Base-by-base conservation (phyloP, 192 early-diverging fungal genomes). In the Borealophlyctis nickersoniae region DNA sequence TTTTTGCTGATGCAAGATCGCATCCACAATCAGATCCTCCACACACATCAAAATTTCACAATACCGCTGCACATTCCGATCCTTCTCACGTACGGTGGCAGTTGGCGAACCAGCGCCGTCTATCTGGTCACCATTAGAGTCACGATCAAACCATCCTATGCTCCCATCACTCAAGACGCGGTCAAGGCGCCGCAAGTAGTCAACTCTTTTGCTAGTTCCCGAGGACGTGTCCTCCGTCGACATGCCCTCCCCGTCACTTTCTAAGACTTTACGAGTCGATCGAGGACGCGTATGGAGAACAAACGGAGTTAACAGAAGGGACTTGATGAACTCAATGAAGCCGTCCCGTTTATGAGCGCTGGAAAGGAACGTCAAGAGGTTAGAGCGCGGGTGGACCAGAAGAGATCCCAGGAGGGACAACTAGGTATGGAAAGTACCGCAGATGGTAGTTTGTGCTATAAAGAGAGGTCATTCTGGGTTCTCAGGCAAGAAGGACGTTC, bases 281-380 rank as follows among this genome's bases (percentile, higher is more conserved):
- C 23, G 29, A 48, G 73, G 60, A 26, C 66, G 51, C 49, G 87
- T 80, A 71, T 92, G 88, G 27, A 95, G 82, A 52, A 93, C 87
- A 62, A 96, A 96, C 4, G 93, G 89, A 5, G 90, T 92, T 39
- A 90, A 81, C 9, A 94, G 80, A 62, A 92, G 82, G 34, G 84
- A 82, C 70, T 96, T 96, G 74, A 96, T 92, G 72, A 94, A 96
- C 78, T 79, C 74, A 36, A 93, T 93, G 60, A 93, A 87, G 51
- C 81, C 78, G 75, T 95, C 93, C 55, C 91, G 86, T 82, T 95
- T 95, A 81, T 93, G 90, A n/a, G 82, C 79, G 28, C 84, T 77
- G 56, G 32, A 3, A 33, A 11, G 56, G 23, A 13, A 36, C n/a
- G 14, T 14, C 33, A 33, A 2, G 30, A 16, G 36, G 88, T 7